phyloP scores from a whole-genome alignment of 768 basidiomycete genomes.

The Termitomyces heimii region DNA sequence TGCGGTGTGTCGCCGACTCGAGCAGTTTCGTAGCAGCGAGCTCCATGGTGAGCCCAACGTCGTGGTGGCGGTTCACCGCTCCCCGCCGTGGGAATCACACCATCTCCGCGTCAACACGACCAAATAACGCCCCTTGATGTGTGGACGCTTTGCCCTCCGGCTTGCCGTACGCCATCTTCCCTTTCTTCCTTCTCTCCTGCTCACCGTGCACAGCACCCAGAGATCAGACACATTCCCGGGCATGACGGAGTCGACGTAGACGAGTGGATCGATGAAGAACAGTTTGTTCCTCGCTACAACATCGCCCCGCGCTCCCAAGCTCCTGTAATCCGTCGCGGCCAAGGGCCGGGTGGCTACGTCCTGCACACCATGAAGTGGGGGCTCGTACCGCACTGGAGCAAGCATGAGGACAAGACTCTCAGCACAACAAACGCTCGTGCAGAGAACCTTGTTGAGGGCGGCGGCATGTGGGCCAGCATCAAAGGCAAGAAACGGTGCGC shows the following conservation, averaged over 20 bases:
- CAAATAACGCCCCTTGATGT: slow-evolving; percentile 34
- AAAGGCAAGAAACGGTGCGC: slow-evolving; percentile 81
- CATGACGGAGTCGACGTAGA: slow-evolving; percentile 37
- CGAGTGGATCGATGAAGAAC: slow-evolving; percentile 57
- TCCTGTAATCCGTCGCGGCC: slow-evolving; percentile 60
- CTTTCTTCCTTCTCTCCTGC: background rate
- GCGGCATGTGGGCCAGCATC: slow-evolving; percentile 82
- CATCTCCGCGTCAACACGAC: slow-evolving; percentile 3
- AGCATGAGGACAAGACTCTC: slow-evolving; percentile 61
- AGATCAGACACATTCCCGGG: slow-evolving; percentile 39
- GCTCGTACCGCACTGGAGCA: slow-evolving; percentile 78
- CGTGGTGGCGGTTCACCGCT: slow-evolving; percentile 12
- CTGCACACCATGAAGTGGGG: slow-evolving; percentile 92
- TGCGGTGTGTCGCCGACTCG: slow-evolving; percentile 61
- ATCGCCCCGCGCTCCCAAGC: slow-evolving; percentile 77
- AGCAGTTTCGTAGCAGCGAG: slow-evolving; percentile 51
- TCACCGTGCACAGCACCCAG: slow-evolving; percentile 23
- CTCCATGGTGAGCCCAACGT: slow-evolving; percentile 36
- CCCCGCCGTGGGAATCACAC: slow-evolving; percentile 2
- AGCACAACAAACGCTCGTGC: slow-evolving; percentile 89
- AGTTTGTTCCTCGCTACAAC: slow-evolving; percentile 68
- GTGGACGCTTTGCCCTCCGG: slow-evolving; percentile 57
- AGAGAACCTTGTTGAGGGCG: slow-evolving; percentile 70
- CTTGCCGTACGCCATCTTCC: slow-evolving; percentile 29
- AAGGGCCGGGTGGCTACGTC: slow-evolving; percentile 28